Evolutionary conservation across 805 yeast species (phyloP), one percentile per base, ranked within the genome.

Genomic region (Saccharomycopsis sp.): DNA sequence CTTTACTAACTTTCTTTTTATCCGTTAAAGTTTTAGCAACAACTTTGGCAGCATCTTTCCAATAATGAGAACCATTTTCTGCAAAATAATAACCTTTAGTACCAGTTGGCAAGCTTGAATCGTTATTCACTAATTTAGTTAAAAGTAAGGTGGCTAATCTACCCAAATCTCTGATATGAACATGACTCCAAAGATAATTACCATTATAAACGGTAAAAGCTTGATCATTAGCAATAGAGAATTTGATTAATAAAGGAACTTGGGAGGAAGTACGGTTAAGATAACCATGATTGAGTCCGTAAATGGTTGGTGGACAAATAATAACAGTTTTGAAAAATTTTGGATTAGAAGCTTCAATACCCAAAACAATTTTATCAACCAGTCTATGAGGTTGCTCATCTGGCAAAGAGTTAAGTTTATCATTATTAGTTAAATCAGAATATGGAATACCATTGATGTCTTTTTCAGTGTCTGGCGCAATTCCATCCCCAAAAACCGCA

Each of bases 11-110:
- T 3, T 47, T 32, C 1, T 49, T 46, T 21, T 43, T 49, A 4
- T 44, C 40, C 21, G 39, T 30, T 29, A 60, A 48, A 8, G 46
- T 37, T 28, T 47, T 37, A 5, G 49, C 60, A 18, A 59, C 44
- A 5, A 39, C 49, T 29, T 48, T 42, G 4, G 57, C 40, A 23
- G 58, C 56, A 21, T 54, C 54, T 14, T 46, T 44, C 66, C 67
- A 62, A 14, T 36, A 44, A 41, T 57, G 60, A 21, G 51, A 54
- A 2, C 56, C 58, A 29, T 45, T 49, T 5, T 60, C 55, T 2
- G 55, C 60, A 49, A 63, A 63, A 42, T 62, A 62, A 43, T 59
- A 62, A 5, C 68, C 68, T 8, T 56, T 35, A 35, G 46, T 50
- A 5, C 62, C 62, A 15, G 52, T 49, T 9, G 57, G 57, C 33